Evolutionary conservation across 306 rosid genomes (phyloP), one percentile per base, ranked within the genome.

Genomic region (Lotus japonicus): DNA sequence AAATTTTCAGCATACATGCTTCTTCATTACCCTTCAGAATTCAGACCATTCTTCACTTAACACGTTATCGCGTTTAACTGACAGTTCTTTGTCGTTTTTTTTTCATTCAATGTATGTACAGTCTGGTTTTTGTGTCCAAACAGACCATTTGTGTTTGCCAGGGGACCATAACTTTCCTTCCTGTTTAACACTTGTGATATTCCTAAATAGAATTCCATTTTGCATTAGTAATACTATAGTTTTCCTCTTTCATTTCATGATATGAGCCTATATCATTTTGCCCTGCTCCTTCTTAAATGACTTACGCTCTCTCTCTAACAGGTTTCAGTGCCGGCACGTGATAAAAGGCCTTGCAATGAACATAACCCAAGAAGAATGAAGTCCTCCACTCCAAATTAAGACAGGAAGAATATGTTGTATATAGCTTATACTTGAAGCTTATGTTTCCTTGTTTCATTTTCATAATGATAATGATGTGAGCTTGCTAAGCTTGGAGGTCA

Each of bases 251-350:
- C 36, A 31, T 38, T 68, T 64, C 38, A 59, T 23, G 55, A 36
- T 60, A 42, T 79, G 45, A 51, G 26, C 41, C 7, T 38, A 10
- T 60, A 31, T 53, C 13, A 13, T 55, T 74, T 19, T n/a, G 15
- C 65, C 38, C 50, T 53, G 71, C 54, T 51, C 44, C 38, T 64
- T 38, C 31, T 33, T 31, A n/a, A 21, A 28, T 71, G 54, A 67
- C 65, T 71, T 63, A 0, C 66, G 28, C 58, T 18, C 49, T 9
- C 58, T 79, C 26, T 21, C 50, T 49, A 62, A 12, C 81, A 94
- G 98, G 98, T 94, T 90, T 81, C 98, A 94, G 49, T 94, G 98
- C 79, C 88, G 96, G 38, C 97, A 94, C 58, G 90, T 77, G 44
- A 84, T 94, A 79, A 90, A 85, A 81, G 97, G 98, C 77, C 75